Evolutionary conservation across 441 rosid genomes (phyloP), one percentile per base, ranked within the genome.

Genomic region (Erysimum pusillum): DNA sequence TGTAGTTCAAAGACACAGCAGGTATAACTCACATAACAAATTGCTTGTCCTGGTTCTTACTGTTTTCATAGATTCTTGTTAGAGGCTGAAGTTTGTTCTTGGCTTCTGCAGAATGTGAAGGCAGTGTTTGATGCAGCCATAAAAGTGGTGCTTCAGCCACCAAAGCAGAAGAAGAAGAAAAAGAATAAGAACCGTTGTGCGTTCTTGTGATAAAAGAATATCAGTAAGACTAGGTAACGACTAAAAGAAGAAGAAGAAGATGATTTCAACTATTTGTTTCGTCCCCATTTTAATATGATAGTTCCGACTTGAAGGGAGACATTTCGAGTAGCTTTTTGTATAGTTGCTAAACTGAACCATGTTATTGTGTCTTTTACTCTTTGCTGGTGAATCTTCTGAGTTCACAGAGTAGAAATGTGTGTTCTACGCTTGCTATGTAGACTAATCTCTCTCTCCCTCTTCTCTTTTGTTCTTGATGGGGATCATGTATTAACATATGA

Each of bases 1-100:
- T 91, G 98, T 76, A 94, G 98, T 65, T 90, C 96, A 72, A 95
- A 95, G 84, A 93, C 99, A 8, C 99, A 89, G 75, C 97, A 90
- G 92, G 97, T 89, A 74, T 25, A 25, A 25, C 20, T n/a, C 39
- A 1, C 49, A 41, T 13, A n/a, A 38, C 4, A 51, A n/a, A n/a
- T n/a, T n/a, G n/a, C n/a, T n/a, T n/a, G n/a, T n/a, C n/a, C n/a
- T n/a, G n/a, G n/a, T n/a, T n/a, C n/a, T n/a, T n/a, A n/a, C n/a
- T n/a, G n/a, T n/a, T n/a, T n/a, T 56, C 39, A 8, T 42, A 53
- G 49, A n/a, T n/a, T n/a, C n/a, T n/a, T n/a, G n/a, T n/a, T n/a
- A n/a, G n/a, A n/a, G n/a, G n/a, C n/a, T n/a, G n/a, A n/a, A n/a
- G n/a, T n/a, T n/a, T n/a, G n/a, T n/a, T 66, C 1, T 44, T 58